Percentiles rank a stretch among this genome's conserved stretches.
Evolutionary conservation across 176 grass and related monocot species (phyloP).

Genomic region (Poa annua): DNA sequence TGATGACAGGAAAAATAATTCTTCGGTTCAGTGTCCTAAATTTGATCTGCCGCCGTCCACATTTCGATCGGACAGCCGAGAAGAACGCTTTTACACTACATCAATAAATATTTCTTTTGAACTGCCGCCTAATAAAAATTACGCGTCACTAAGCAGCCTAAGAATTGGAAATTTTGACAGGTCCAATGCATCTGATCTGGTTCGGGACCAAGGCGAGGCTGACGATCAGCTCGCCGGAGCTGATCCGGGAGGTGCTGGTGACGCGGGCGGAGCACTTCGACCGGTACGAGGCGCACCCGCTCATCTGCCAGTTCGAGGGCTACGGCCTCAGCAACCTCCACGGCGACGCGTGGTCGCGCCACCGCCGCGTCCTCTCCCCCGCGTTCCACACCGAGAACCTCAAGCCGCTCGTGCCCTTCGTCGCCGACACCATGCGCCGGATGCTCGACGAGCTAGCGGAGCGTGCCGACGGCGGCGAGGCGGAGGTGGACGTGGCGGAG

Average conservation of each 20-base stretch:
- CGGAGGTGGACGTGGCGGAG: conserved; percentile 71
- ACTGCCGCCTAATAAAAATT: background rate
- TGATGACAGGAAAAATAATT: background rate
- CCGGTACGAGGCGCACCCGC: conserved; percentile 83
- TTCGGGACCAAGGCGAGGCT: conserved; percentile 80
- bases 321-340: conserved; percentile 75
- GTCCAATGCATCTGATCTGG: conserved; percentile 82
- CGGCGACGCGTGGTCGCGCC: conserved; percentile 78
- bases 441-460: conserved; percentile 65
- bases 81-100: too few species aligned
- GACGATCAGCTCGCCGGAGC: conserved; percentile 68
- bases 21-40: background rate
- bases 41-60: background rate
- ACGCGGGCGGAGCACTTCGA: conserved; percentile 80
- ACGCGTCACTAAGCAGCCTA: background rate
- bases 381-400: conserved; percentile 89
- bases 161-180: conserved; percentile 30
- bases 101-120: background rate
- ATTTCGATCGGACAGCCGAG: background rate
- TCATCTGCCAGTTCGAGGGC: conserved; percentile 91
- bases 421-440: conserved; percentile 60
- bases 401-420: conserved; percentile 66
- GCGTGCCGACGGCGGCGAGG: conserved; percentile 48
- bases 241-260: conserved; percentile 83
- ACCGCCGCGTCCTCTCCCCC: conserved; percentile 69